A percentile compares a stretch with the other conserved stretches of the same genome.
These are phyloP conservation scores for Zygoascus tannicola DNA, from an alignment of 805 yeast species.

Conservation along the genomic window DNA sequence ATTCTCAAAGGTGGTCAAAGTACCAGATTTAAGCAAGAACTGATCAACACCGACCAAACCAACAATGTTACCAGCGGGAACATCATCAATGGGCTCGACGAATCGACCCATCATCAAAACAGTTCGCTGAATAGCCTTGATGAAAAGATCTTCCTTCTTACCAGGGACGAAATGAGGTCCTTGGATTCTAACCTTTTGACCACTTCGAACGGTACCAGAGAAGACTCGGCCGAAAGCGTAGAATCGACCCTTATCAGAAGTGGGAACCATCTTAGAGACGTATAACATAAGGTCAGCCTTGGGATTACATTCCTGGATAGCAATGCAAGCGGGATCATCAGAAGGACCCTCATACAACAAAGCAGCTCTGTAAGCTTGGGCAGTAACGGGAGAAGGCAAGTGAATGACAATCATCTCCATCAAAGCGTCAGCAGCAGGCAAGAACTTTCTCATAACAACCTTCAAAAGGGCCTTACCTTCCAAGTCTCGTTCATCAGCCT, in stretches of 20 bases:
- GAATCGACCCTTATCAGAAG: conserved; percentile 99
- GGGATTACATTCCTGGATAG: conserved; percentile 98
- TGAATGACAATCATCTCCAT: conserved; percentile 97
- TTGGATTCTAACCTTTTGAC: conserved; percentile 99
- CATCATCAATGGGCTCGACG: conserved; percentile 97
- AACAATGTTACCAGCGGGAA: conserved; percentile 99
- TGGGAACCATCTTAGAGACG: conserved; percentile 99
- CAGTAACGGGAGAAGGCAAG: conserved; percentile 99
- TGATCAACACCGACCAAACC: conserved; percentile 99
- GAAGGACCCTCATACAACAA: conserved; percentile 98
- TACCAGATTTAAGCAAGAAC: conserved; percentile 98
- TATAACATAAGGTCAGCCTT: conserved; percentile 96
- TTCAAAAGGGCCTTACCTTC: conserved; percentile 98
- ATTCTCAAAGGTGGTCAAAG: conserved; percentile 90
- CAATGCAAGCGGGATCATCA: conserved; percentile 74
- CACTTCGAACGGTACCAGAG: conserved; percentile 98
- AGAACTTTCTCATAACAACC: conserved; percentile 98
- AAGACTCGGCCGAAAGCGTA: conserved; percentile 99
- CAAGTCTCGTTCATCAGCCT: conserved; percentile 94
- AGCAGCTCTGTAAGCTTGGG: conserved; percentile 98
- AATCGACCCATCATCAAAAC: conserved; percentile 99
- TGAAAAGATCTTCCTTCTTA: conserved; percentile 93
- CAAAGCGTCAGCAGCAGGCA: conserved; percentile 99
- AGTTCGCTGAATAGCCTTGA: conserved; percentile 97
- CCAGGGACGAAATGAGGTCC: conserved; percentile 99